Conservation (phyloP, 441 rosid genomes). For the Adansonia madagascariensis region DNA sequence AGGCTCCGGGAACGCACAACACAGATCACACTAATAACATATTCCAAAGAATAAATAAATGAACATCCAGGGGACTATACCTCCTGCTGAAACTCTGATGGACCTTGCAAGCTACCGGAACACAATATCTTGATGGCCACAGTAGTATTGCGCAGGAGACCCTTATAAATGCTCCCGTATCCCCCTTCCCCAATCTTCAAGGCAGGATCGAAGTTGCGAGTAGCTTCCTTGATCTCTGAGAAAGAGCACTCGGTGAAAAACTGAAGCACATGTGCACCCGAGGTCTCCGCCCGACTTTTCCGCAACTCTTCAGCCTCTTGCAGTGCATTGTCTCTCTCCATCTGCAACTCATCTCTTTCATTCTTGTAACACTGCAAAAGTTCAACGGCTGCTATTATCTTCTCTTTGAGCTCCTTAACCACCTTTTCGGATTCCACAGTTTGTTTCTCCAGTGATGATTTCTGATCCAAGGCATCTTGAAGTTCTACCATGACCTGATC, state of each 20-base stretch:
- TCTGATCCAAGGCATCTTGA: constrained; percentile 50
- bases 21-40: neutral
- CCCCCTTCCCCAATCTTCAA: constrained; percentile 95
- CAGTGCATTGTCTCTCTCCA: constrained; percentile 79
- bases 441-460: constrained; percentile 58
- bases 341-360: constrained; percentile 75
- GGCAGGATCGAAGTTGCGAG: constrained; percentile 65
- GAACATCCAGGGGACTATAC: constrained; percentile 41
- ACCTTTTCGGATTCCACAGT: constrained; percentile 58
- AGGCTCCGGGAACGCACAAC: neutral
- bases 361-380: constrained; percentile 65
- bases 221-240: constrained; percentile 80
- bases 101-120: constrained; percentile 82
- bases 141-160: constrained; percentile 61
- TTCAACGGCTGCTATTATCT: constrained; percentile 80
- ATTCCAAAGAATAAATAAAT: constrained; percentile 18
- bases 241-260: constrained; percentile 72
- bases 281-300: constrained; percentile 60
- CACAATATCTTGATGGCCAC: constrained; percentile 85
- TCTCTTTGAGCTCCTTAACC: constrained; percentile 71
- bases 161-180: constrained; percentile 85
- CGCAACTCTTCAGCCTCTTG: constrained; percentile 86
- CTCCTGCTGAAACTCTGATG: constrained; percentile 87
- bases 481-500: constrained; percentile 59
- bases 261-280: constrained; percentile 49